Conservation (phyloP, 1,139 yeast genomes). For the Saccharomyces pastorianus region DNA sequence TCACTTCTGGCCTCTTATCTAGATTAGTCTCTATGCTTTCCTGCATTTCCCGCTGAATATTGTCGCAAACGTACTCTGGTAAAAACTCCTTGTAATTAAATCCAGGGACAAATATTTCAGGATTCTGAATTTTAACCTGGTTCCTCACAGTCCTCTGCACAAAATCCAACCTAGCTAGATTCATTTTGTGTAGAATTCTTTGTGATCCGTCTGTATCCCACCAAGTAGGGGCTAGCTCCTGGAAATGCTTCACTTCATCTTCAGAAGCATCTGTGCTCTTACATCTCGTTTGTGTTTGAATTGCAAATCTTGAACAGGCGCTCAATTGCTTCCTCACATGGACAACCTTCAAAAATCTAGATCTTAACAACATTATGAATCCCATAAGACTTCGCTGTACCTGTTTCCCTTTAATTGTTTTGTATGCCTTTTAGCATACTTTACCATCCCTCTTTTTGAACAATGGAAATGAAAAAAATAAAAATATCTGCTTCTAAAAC, state of each 20-base stretch:
- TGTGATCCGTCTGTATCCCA: constrained; percentile 96
- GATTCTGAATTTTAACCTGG: constrained; percentile 36
- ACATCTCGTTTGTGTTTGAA: constrained; percentile 1
- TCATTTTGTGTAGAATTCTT: constrained; percentile 90
- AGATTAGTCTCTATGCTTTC: constrained; percentile 39
- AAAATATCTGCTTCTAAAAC: not conserved
- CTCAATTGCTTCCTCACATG: not conserved
- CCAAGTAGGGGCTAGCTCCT: constrained; percentile 81
- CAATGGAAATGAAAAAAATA: not conserved
- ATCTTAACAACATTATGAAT: not conserved
- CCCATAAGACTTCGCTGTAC: not conserved
- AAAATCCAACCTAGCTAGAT: constrained; percentile 79
- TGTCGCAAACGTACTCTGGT: constrained; percentile 45
- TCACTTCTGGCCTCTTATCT: constrained; percentile 33
- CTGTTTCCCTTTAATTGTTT: not conserved
- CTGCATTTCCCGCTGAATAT: constrained; percentile 44
- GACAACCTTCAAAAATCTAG: not conserved
- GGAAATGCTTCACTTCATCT: constrained; percentile 71
- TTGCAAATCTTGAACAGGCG: not conserved
- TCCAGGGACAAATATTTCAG: constrained; percentile 67
- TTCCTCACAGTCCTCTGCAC: constrained; percentile 52
- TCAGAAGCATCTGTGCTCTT: constrained; percentile 26
- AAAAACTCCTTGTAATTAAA: constrained; percentile 53
- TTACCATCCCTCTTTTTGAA: not conserved
- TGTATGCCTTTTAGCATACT: not conserved